Evolutionary conservation across 129 eudicot species (phyloP).

Genomic region (Lactuca sativa): DNA sequence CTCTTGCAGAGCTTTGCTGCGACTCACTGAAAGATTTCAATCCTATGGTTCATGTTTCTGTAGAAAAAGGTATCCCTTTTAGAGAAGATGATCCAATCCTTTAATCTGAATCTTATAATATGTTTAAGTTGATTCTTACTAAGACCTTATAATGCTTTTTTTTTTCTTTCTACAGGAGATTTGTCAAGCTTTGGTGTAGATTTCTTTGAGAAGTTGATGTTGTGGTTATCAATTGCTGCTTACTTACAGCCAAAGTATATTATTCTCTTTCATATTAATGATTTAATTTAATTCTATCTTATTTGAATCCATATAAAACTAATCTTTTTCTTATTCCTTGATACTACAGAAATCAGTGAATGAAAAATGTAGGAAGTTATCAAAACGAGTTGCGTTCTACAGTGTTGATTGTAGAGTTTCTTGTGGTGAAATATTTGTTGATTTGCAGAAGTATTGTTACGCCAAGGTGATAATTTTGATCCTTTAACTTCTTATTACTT

Average conservation of each 20-base stretch:
- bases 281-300: too few relatives aligned
- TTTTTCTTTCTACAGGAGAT: slow-evolving; percentile 84
- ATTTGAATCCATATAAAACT: neutral
- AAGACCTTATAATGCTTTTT: slow-evolving; percentile 6
- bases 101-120: neutral
- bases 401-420: slow-evolving; percentile 89
- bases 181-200: slow-evolving; percentile 58
- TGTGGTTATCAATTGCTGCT: slow-evolving; percentile 78
- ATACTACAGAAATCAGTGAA: slow-evolving; percentile 75
- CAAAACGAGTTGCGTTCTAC: slow-evolving; percentile 83
- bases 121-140: slow-evolving; percentile 2
- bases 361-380: slow-evolving; percentile 77
- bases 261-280: slow-evolving; percentile 1
- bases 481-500: slow-evolving; percentile 2
- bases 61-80: slow-evolving; percentile 63
- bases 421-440: slow-evolving; percentile 97
- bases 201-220: slow-evolving; percentile 80
- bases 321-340: slow-evolving; percentile 4
- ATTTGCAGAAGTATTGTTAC: slow-evolving; percentile 68
- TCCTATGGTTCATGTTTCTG: slow-evolving; percentile 95
- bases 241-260: slow-evolving; percentile 69
- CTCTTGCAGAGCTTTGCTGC: slow-evolving; percentile 83
- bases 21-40: slow-evolving; percentile 90
- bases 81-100: neutral
- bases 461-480: too few relatives aligned